phyloP scores from a whole-genome alignment of 192 early-diverging fungal species.

The Rhizophlyctis rosea region DNA sequence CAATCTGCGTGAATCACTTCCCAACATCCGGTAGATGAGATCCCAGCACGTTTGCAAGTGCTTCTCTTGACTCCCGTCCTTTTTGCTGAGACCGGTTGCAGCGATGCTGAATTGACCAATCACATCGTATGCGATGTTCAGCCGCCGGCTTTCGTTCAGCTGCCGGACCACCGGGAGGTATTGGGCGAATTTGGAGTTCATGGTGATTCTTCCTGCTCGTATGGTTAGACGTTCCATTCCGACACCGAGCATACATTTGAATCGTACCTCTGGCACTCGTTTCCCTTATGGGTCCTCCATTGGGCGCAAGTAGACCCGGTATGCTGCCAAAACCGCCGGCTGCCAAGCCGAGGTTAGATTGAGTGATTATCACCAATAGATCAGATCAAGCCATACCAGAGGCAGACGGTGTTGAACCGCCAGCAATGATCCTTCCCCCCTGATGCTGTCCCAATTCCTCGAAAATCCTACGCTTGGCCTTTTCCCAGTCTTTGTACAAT shows the following conservation, averaged over 20 bases:
- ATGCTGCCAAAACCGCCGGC: neutral
- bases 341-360: neutral
- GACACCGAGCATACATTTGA: too few relatives aligned
- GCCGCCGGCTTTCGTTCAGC: conserved; percentile 42
- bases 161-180: conserved; percentile 47
- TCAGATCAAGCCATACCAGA: too few relatives aligned
- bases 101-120: conserved; percentile 41
- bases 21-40: conserved; percentile 27
- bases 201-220: conserved; percentile 2
- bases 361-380: too few relatives aligned
- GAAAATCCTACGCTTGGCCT: conserved; percentile 68
- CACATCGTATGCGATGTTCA: conserved; percentile 33
- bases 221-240: too few relatives aligned
- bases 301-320: neutral
- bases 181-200: conserved; percentile 12
- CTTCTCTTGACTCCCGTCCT: conserved; percentile 28
- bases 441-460: conserved; percentile 75
- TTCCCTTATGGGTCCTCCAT: too few relatives aligned
- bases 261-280: neutral
- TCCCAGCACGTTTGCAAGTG: conserved; percentile 30
- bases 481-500: conserved; percentile 70
- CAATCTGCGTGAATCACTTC: neutral
- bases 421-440: neutral
- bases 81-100: conserved; percentile 31
- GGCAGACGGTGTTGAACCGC: too few relatives aligned